Evolutionary conservation across 2,329 filamentous ascomycete species (phyloP), one percentile per base, ranked within the genome.

Genomic region (Fusarium domesticum): DNA sequence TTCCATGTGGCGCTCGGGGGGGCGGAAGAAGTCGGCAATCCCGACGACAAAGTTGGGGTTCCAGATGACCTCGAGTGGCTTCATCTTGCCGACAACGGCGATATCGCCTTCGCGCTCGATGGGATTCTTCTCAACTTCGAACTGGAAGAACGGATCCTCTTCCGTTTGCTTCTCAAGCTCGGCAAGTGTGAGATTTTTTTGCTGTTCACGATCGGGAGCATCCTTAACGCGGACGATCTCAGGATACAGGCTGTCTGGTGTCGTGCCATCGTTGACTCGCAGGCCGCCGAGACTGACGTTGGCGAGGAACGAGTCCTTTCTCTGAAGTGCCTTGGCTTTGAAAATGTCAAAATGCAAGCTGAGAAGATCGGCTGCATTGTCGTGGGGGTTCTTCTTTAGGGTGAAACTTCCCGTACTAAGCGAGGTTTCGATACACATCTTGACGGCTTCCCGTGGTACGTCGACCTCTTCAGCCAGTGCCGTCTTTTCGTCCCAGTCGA

Each of bases 401-500:
- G 93, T 97, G 62, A 99, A 97, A 68, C 92, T 96, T 47, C 93
- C 93, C 1, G 92, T 96, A 51, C 88, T 87, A n/a, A 99, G 81
- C 43, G 88, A 92, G 38, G 93, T 85, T 63, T 97, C 90, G 37
- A 98, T 74, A 63, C 96, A 89, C 65, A 97, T 76, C 68, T 97
- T 96, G 60, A 98, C 78, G 8, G 89, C 89, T 57, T 99, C 93
- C 42, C 88, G 82, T 0, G 95, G 95, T 23, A 90, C 76, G 57
- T 98, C 93, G 4, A 99, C 84, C 33, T 87, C 85, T 55, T 96
- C 90, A 0, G 89, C 78, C 31, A 98, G 77, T 2, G 87, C 88
- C 48, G 91, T 84, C 73, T 96, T 97, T 68, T 99, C 93, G 51
- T 98, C 89, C 84, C 92, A 99, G 60, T 97, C 93, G 59, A 99